Conservation (phyloP, 176 grass and related monocot species). For the Alopecurus myosuroides region DNA sequence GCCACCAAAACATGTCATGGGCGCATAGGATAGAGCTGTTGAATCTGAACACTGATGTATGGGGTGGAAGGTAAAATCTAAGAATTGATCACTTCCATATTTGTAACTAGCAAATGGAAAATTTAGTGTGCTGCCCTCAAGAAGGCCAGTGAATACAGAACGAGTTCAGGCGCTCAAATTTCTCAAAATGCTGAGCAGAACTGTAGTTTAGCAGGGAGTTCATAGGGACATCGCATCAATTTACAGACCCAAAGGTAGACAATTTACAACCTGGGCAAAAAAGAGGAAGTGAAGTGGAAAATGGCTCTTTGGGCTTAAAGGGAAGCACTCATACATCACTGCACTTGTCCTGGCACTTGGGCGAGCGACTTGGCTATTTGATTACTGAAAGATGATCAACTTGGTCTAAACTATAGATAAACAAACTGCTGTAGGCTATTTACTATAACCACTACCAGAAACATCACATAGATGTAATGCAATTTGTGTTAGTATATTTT, state of each 20-base stretch:
- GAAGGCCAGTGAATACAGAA: not conserved
- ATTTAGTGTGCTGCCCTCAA: not conserved
- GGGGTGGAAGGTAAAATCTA: not conserved
- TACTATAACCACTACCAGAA: not conserved
- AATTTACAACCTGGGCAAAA: slow-evolving; percentile 51
- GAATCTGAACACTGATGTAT: not conserved
- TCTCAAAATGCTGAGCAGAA: slow-evolving; percentile 21
- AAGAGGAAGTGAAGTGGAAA: slow-evolving; percentile 9
- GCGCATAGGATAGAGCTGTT: not conserved
- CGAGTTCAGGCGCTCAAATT: slow-evolving; percentile 25
- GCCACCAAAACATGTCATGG: not conserved
- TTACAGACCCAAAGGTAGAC: slow-evolving; percentile 40
- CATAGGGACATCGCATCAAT: slow-evolving; percentile 33
- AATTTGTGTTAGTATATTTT: not conserved
- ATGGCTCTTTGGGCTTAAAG: slow-evolving; percentile 44
- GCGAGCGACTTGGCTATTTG: slow-evolving; percentile 17
- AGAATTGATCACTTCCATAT: not conserved
- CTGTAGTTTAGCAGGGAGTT: slow-evolving; percentile 16
- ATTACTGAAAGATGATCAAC: not conserved
- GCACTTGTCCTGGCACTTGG: slow-evolving; percentile 22
- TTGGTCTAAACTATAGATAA: not conserved
- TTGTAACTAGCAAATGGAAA: not conserved
- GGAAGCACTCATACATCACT: slow-evolving; percentile 60
- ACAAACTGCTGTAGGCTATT: not conserved
- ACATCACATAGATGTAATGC: not conserved